These are phyloP conservation scores for Tephrocybe sp. DNA, from an alignment of 768 basidiomycete species.

Conservation along the genomic window DNA sequence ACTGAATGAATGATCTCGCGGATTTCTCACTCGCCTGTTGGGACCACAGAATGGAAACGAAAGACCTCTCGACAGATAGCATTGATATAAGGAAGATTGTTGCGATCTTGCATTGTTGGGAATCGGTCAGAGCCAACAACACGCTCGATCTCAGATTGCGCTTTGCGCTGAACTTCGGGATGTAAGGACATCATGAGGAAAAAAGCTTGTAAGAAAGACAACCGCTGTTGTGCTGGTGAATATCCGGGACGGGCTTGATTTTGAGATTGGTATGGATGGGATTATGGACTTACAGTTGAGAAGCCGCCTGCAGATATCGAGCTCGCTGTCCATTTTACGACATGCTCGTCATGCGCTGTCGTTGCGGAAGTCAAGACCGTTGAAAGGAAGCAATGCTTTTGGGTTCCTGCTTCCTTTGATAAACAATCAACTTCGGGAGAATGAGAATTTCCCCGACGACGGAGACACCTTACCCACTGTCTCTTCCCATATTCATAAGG, in stretches of 20 bases:
- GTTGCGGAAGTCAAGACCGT: not conserved
- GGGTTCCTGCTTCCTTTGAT: not conserved
- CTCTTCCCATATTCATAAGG: constrained; percentile 1
- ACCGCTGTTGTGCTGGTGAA: not conserved
- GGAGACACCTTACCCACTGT: not conserved
- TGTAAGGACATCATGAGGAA: constrained; percentile 28
- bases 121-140: constrained; percentile 21
- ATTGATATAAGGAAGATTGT: constrained; percentile 23
- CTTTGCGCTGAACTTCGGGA: constrained; percentile 21
- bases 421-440: too few species aligned
- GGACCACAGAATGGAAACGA: constrained; percentile 16
- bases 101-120: constrained; percentile 22
- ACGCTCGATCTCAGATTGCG: constrained; percentile 24
- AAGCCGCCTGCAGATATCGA: not conserved
- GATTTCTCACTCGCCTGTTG: constrained; percentile 6
- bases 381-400: not conserved
- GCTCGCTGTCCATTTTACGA: constrained; percentile 4
- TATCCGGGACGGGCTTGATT: not conserved
- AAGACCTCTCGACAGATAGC: constrained; percentile 23
- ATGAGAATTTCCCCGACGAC: too few species aligned
- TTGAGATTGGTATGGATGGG: not conserved
- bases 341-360: not conserved
- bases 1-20: not conserved
- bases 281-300: not conserved
- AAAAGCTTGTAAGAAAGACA: constrained; percentile 18